Evolutionary conservation across 2,329 filamentous ascomycete genomes (phyloP), one percentile per base, ranked within the genome.

Genomic region (Arthrobotrys iridis): DNA sequence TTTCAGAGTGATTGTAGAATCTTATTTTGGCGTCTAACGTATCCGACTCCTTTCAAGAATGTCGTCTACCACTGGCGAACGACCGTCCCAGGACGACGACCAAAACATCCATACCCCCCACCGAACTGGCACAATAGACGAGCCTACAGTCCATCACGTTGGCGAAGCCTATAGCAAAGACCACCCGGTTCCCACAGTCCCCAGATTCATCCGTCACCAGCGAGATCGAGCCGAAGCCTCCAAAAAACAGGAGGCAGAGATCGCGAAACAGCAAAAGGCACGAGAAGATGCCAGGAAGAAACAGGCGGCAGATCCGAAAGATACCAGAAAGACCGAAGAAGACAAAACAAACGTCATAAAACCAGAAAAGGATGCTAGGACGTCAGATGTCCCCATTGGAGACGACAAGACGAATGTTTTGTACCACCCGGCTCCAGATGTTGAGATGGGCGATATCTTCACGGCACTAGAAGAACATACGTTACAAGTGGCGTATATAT

Each of bases 371-470:
- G 70, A 74, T 48, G 52, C 62, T 2, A 67, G 70, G 40, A 98
- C 94, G 0, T 93, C 92, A 24, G 95, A 98, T 82, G 93, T 98
- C 0, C 95, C 95, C 2, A 96, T 98, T 71, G 91, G 93, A 80
- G 94, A 93, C 79, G 94, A 98, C 81, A 97, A 95, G 86, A 98
- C 95, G 2, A 97, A 97, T 77, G 90, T 75, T 35, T 24, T 76
- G 11, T 76, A 67, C 48, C 72, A 76, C 35, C 64, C 72, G n/a
- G 57, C 72, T 8, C 72, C 72, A 6, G 72, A 76, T 4, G 65
- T 70, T 24, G 72, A 70, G n/a, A 76, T 76, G 64, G 52, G 55
- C 18, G 72, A 68, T 41, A 65, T 76, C 7, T 76, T 76, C 30
- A 28, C n/a, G 0, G 37, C 72, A 2, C 70, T 76, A 58, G 24